Conservation (phyloP, 345 rosid species). For the Corchorus capsularis region DNA sequence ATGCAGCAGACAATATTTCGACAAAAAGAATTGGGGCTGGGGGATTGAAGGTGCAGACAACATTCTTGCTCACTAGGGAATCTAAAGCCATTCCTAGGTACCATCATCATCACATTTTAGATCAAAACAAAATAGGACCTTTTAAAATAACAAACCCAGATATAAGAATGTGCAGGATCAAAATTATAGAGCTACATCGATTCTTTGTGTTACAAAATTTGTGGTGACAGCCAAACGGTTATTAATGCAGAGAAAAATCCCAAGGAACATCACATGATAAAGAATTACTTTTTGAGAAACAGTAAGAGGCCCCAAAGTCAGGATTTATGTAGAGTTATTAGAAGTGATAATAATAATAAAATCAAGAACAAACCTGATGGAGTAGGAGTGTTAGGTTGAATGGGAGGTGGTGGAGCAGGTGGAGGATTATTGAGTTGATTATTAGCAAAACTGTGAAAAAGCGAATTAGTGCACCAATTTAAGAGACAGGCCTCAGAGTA, state of each 20-base stretch:
- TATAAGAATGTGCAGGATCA: background rate
- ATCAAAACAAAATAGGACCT: background rate
- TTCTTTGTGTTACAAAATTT: background rate
- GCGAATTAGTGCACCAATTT: slow-evolving; percentile 30
- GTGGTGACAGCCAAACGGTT: background rate
- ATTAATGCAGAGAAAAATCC: background rate
- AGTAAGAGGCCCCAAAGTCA: slow-evolving; percentile 1
- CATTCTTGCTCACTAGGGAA: background rate
- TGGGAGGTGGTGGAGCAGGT: slow-evolving; percentile 60
- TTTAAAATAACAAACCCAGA: background rate
- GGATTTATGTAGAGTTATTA: background rate
- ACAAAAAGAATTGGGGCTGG: background rate
- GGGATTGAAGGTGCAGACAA: slow-evolving; percentile 1
- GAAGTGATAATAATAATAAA: slow-evolving; percentile 2
- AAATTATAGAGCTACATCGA: background rate
- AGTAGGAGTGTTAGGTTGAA: slow-evolving; percentile 32
- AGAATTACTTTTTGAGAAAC: background rate
- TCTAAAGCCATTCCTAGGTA: slow-evolving; percentile 1
- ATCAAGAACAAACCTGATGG: slow-evolving; percentile 43
- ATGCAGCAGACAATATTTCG: background rate
- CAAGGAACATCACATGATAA: background rate
- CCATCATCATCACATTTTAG: slow-evolving; percentile 3
- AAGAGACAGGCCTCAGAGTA: slow-evolving; percentile 12
- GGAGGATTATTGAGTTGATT: slow-evolving; percentile 35
- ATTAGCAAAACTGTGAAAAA: slow-evolving; percentile 57